Base-by-base conservation (phyloP, 305 asterid species). In the Stenogyne calaminthoides region DNA sequence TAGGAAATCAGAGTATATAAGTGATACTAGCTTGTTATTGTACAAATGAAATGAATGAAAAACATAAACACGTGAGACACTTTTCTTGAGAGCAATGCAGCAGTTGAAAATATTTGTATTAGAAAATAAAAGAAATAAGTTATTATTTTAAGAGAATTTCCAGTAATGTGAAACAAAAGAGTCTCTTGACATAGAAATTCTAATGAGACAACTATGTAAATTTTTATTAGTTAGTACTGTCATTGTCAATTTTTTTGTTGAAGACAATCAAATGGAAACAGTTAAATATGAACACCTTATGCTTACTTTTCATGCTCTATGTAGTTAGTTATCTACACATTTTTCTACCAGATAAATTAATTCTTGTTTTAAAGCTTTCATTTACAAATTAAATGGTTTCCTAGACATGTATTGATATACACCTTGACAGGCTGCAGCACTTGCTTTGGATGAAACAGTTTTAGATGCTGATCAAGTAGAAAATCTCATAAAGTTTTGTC, bases 391-490 rank as follows among this genome's bases (percentile, higher is more conserved):
- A 15, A 36, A 34, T 36, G 40, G 12, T 11, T 7, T 62, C 51
- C 46, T 36, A 15, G 51, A 54, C 14, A 54, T 19, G 20, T 18
- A 69, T 36, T 6, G 52, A 10, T 18, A 54, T 34, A 37, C 42
- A 58, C 64, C 69, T 56, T 76, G 61, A 66, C 83, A 95, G 99
- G 92, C 97, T 64, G 99, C 97, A 67, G 97, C 92, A 64, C 93
- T 95, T 56, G 92, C 98, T 51, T 85, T 95, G 98, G 99, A 95
- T 87, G 98, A 87, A 80, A 79, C 96, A 68, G 76, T 92, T 55
- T 83, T 95, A 77, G 99, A 95, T 79, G 99, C 99, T 74, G 99
- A 95, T 84, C 98, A 92, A 85, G 97, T 95, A 58, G 99, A 95
- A 81, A 91, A 92, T 79, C 98, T 95, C 69, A 95, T 92, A 57